Percentiles rank a stretch among this genome's conserved stretches.
phyloP scores from a whole-genome alignment of 164 flowering plant genomes.

The Platanus orientalis region DNA sequence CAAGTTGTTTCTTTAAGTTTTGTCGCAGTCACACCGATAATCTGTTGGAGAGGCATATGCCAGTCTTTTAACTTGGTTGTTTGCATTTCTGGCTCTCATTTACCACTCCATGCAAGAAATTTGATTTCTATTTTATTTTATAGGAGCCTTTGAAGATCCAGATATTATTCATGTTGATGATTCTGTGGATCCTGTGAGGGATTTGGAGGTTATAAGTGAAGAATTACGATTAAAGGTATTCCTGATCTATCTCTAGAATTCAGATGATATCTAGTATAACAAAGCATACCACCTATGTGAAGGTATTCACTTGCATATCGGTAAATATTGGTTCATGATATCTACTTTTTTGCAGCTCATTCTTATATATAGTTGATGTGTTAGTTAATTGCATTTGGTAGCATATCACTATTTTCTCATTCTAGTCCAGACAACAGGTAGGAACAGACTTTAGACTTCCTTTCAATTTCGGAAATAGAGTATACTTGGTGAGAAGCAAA shows the following conservation, averaged over 20 bases:
- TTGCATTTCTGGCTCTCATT: not conserved
- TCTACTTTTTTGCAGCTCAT: not conserved
- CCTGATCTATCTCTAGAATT: not conserved
- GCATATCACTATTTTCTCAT: not conserved
- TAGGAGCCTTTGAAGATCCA: constrained; percentile 99
- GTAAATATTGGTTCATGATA: too few species aligned
- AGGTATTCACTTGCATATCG: not conserved
- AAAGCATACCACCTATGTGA: too few species aligned
- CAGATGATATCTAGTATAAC: not conserved
- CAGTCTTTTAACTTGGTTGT: not conserved
- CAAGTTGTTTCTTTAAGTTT: too few species aligned
- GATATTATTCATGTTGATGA: constrained; percentile 98
- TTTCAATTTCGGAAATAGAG: too few species aligned
- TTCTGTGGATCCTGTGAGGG: constrained; percentile 92
- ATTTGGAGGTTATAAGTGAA: constrained; percentile 74
- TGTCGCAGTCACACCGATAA: too few species aligned
- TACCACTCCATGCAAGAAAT: not conserved
- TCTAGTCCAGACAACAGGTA: not conserved
- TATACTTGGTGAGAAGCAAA: too few species aligned
- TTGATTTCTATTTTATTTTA: constrained; percentile 5
- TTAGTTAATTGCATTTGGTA: not conserved
- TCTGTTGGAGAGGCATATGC: too few species aligned
- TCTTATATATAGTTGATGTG: not conserved
- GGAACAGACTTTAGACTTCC: not conserved
- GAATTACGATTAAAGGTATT: constrained; percentile 88